These are phyloP conservation scores for Parmales sp. DNA, from an alignment of 108 stramenopile genomes.

Conservation along the genomic window DNA sequence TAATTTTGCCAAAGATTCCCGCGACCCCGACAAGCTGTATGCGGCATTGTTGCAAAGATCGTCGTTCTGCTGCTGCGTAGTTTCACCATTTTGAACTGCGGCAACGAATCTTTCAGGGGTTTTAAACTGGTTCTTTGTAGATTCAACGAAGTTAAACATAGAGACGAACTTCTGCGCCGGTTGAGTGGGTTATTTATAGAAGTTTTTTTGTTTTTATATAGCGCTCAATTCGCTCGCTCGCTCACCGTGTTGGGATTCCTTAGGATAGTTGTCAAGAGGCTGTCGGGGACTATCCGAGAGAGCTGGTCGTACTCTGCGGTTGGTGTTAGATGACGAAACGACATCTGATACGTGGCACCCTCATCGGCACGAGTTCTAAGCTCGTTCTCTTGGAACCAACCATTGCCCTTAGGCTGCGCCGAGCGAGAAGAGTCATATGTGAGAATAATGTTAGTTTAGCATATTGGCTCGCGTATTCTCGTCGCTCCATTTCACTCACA, in stretches of 20 bases:
- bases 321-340: not conserved
- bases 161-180: not conserved
- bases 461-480: not conserved
- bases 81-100: not conserved
- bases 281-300: not conserved
- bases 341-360: not conserved
- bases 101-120: not conserved
- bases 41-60: constrained; percentile 1
- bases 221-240: too few relatives aligned
- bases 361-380: not conserved
- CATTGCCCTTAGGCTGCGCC: too few relatives aligned
- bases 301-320: not conserved
- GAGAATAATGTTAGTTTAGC: not conserved
- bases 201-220: too few relatives aligned
- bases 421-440: not conserved
- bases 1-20: not conserved
- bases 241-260: not conserved
- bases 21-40: not conserved
- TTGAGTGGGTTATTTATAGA: too few relatives aligned
- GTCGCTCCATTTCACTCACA: not conserved
- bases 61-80: not conserved
- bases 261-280: not conserved
- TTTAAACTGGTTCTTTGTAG: not conserved
- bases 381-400: constrained; percentile 4
- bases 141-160: constrained; percentile 1